phyloP scores from a whole-genome alignment of 352 stramenopile genomes.

The Thalassiosira ordinaria region DNA sequence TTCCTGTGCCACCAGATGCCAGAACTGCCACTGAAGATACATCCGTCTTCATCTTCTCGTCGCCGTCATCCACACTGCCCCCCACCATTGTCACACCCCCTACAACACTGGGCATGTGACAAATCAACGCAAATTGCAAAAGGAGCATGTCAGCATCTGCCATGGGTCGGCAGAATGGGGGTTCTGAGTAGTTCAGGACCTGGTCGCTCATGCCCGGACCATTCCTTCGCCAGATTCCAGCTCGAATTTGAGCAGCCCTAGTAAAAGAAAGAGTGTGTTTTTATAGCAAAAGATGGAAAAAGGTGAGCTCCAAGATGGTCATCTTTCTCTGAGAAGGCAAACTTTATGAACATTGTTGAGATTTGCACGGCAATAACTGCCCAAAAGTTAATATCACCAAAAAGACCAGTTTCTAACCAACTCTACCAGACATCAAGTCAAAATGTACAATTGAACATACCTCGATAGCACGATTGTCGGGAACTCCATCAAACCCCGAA shows the following conservation, averaged over 20 bases:
- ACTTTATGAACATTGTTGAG: no score
- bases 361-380: no score
- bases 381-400: neutral
- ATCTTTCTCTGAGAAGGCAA: no score
- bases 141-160: constrained; percentile 81
- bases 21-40: constrained; percentile 40
- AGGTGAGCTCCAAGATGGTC: no score
- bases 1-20: constrained; percentile 42
- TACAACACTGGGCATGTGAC: constrained; percentile 15
- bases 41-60: constrained; percentile 27
- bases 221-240: constrained; percentile 87
- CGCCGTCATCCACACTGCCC: constrained; percentile 7
- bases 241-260: constrained; percentile 80
- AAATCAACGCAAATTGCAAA: constrained; percentile 81
- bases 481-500: constrained; percentile 84
- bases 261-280: neutral
- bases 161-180: constrained; percentile 84
- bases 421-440: neutral
- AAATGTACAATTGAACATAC: constrained; percentile 53
- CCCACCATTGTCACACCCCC: neutral
- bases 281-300: no score
- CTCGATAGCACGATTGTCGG: constrained; percentile 77
- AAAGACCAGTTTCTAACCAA: neutral
- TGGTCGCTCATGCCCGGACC: constrained; percentile 86
- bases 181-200: constrained; percentile 79